Evolutionary conservation across 345 rosid genomes (phyloP), one percentile per base, ranked within the genome.

Genomic region (Salix dunnii): DNA sequence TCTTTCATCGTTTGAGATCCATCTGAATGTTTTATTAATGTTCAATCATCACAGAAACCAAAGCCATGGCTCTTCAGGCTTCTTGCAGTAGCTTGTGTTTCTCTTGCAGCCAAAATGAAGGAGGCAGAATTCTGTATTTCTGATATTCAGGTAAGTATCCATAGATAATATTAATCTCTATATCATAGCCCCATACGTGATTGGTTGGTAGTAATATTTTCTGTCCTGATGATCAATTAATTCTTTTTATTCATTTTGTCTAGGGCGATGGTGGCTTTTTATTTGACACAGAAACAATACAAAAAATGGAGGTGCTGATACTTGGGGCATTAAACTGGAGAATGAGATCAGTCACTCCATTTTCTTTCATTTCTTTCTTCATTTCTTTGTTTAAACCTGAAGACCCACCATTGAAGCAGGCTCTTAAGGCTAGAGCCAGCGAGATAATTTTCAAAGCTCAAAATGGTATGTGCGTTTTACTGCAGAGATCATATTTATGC

Each of bases 271-370:
- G 79, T 48, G 88, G 87, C 40, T 74, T 86, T 28, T 72, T 85
- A 25, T 91, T 86, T 73, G 92, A 91, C 74, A 65, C 82, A n/a
- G 84, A 83, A 63, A 85, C 88, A 63, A 80, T 89, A 72, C 86
- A 89, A 79, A 81, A 90, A 76, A 91, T 94, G 96, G 97, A 94
- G 83, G 78, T 82, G 27, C 79, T 94, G 27, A 81, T 94, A 61
- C 82, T 94, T 79, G 97, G 92, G 61, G 90, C 92, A 74, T 84
- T 93, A 23, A 86, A 90, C 80, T 94, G 98, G 98, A 78, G 98
- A 78, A 94, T 90, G 97, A 91, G 98, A 25, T 94, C 98, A 20
- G 72, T 94, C 73, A 91, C 96, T 72, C 97, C 98, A 2, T 91
- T 94, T 81, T 86, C 92, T n/a, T 94, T 94, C 77, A 58, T 91